A percentile compares a stretch with the other conserved stretches of the same genome.
These are phyloP conservation scores for Diaporthe citrichinensis DNA, from an alignment of 2,329 filamentous ascomycete genomes.

Conservation along the genomic window DNA sequence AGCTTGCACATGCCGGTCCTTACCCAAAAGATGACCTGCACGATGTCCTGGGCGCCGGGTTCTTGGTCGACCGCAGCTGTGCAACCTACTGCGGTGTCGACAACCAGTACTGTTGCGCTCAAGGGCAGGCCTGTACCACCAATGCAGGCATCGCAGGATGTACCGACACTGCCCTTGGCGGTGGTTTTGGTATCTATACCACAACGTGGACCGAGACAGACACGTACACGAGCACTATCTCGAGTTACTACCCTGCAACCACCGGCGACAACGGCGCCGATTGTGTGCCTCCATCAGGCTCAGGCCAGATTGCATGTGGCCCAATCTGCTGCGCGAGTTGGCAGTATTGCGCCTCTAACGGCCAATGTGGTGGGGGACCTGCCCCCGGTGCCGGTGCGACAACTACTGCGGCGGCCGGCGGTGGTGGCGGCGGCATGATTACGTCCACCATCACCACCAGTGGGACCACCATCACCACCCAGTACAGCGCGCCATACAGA, in stretches of 20 bases:
- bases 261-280: conserved; percentile 58
- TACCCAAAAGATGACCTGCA: conserved; percentile 65
- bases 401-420: conserved; percentile 51
- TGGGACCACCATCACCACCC: conserved; percentile 65
- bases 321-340: conserved; percentile 77
- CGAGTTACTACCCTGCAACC: conserved; percentile 64
- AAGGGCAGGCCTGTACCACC: conserved; percentile 66
- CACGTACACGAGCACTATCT: conserved; percentile 72
- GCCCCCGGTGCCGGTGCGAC: conserved; percentile 47
- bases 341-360: conserved; percentile 74
- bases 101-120: conserved; percentile 69
- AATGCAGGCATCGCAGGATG: conserved; percentile 65
- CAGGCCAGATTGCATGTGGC: conserved; percentile 74
- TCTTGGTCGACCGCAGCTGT: conserved; percentile 65
- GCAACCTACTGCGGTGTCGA: conserved; percentile 67
- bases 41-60: conserved; percentile 62
- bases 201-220: conserved; percentile 74
- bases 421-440: conserved; percentile 11
- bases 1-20: conserved; percentile 59
- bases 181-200: conserved; percentile 57
- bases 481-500: conserved; percentile 65
- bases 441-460: conserved; percentile 56
- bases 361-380: conserved; percentile 70
- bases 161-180: conserved; percentile 51
- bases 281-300: conserved; percentile 64